Evolutionary conservation across 306 rosid species (phyloP).

Genomic region (Vigna unguiculata): DNA sequence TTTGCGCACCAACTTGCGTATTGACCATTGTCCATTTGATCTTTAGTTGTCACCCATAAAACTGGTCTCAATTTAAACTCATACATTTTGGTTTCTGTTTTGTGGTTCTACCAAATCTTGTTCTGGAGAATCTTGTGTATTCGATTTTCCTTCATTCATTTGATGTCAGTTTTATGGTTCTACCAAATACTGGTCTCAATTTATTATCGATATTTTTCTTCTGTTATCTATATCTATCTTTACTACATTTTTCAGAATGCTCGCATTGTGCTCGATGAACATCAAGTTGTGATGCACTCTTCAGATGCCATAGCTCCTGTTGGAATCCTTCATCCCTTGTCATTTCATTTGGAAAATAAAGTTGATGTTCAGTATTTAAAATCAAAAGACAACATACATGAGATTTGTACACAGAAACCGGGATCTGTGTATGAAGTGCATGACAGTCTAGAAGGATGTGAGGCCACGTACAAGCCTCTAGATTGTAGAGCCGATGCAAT

Average conservation of each 20-base stretch:
- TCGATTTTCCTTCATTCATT: neutral
- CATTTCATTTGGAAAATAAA: constrained; percentile 89
- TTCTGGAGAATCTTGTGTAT: neutral
- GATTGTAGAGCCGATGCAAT: constrained; percentile 46
- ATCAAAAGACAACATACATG: constrained; percentile 49
- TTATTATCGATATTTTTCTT: constrained; percentile 21
- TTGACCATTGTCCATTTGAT: constrained; percentile 22
- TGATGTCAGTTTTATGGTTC: constrained; percentile 10
- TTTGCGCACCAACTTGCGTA: constrained; percentile 3
- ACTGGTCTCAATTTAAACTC: constrained; percentile 8
- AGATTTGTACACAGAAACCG: constrained; percentile 44
- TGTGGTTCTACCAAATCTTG: neutral
- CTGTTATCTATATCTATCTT: constrained; percentile 25
- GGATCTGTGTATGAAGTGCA: constrained; percentile 74
- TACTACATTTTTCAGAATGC: constrained; percentile 67
- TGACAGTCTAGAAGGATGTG: constrained; percentile 56
- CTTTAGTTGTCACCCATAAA: constrained; percentile 8
- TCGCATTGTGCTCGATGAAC: constrained; percentile 80
- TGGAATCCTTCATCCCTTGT: constrained; percentile 86
- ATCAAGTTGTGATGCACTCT: constrained; percentile 83
- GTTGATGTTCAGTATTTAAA: constrained; percentile 45
- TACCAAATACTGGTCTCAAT: constrained; percentile 9
- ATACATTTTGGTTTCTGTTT: constrained; percentile 11
- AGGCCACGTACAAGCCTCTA: constrained; percentile 50
- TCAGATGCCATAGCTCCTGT: constrained; percentile 91